Percentiles rank a stretch among this genome's conserved stretches.
Evolutionary conservation across 768 basidiomycete genomes (phyloP).

Genomic region (Mrakia gelida): DNA sequence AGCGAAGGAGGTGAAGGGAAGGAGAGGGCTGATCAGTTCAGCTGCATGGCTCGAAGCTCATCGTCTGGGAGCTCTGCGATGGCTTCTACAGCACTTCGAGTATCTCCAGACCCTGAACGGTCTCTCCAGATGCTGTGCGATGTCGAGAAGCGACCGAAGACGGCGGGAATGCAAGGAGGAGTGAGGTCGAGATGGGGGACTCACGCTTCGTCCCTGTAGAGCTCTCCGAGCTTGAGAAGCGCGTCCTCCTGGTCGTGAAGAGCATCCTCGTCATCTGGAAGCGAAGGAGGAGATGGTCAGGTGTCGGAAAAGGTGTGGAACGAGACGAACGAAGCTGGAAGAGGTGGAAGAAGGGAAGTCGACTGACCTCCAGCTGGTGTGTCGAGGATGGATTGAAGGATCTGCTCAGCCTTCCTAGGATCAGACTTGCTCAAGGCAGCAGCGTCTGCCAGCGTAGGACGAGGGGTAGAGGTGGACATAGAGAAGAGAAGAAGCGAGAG

Average conservation of each 20-base stretch:
- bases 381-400: conserved; percentile 14
- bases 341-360: neutral
- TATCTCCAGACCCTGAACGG: neutral
- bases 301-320: neutral
- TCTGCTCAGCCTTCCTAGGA: conserved; percentile 20
- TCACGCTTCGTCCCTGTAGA: conserved; percentile 80
- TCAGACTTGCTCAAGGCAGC: neutral
- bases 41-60: neutral
- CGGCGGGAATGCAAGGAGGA: neutral
- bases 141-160: neutral
- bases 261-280: conserved; percentile 52
- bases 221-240: conserved; percentile 74
- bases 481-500: neutral
- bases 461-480: conserved; percentile 14
- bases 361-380: conserved; percentile 16
- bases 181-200: conserved; percentile 37
- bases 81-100: neutral
- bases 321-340: neutral
- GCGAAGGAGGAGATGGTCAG: neutral
- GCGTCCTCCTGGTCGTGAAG: conserved; percentile 79
- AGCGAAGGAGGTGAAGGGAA: neutral
- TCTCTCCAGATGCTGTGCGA: too few species aligned
- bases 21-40: neutral
- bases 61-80: neutral
- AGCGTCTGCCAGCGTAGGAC: neutral